A percentile compares a stretch with the other conserved stretches of the same genome.
Evolutionary conservation across 177 flowering plant species (phyloP).

Genomic region (Tripterygium wilfordii): DNA sequence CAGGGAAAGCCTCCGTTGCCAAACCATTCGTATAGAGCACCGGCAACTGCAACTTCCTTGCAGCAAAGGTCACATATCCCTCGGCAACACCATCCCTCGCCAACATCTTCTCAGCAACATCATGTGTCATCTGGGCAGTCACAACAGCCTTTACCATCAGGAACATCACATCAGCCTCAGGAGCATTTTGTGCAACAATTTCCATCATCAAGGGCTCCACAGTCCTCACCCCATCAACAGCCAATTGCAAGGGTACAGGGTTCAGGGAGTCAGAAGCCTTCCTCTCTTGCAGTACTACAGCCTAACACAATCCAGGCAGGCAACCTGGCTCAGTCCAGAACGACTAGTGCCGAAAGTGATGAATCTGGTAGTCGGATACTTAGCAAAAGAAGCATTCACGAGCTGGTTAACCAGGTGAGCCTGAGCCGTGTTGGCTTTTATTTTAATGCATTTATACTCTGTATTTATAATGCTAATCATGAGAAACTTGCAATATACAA

Average conservation of each 20-base stretch:
- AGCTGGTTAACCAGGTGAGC: slow-evolving; percentile 70
- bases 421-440: background rate
- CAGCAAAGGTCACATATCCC: slow-evolving; percentile 63
- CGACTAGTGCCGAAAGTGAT: slow-evolving; percentile 31
- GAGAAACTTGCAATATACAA: too few relatives aligned
- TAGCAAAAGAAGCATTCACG: slow-evolving; percentile 86
- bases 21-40: slow-evolving; percentile 54
- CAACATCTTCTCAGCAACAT: slow-evolving; percentile 42
- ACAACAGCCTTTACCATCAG: slow-evolving; percentile 35
- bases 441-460: background rate
- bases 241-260: slow-evolving; percentile 43
- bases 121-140: slow-evolving; percentile 38
- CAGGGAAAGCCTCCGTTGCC: slow-evolving; percentile 78
- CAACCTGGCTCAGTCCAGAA: slow-evolving; percentile 21
- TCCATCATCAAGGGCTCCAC: slow-evolving; percentile 43
- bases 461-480: too few relatives aligned
- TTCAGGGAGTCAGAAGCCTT: slow-evolving; percentile 46
- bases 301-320: slow-evolving; percentile 28
- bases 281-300: slow-evolving; percentile 31
- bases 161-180: slow-evolving; percentile 42
- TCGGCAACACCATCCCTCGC: slow-evolving; percentile 39
- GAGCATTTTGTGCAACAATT: slow-evolving; percentile 54
- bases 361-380: slow-evolving; percentile 58
- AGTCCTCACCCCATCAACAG: slow-evolving; percentile 42
- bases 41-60: slow-evolving; percentile 39